Base-by-base conservation (phyloP, 2,329 filamentous ascomycete species). In the Fusarium tanahbumbuense region DNA sequence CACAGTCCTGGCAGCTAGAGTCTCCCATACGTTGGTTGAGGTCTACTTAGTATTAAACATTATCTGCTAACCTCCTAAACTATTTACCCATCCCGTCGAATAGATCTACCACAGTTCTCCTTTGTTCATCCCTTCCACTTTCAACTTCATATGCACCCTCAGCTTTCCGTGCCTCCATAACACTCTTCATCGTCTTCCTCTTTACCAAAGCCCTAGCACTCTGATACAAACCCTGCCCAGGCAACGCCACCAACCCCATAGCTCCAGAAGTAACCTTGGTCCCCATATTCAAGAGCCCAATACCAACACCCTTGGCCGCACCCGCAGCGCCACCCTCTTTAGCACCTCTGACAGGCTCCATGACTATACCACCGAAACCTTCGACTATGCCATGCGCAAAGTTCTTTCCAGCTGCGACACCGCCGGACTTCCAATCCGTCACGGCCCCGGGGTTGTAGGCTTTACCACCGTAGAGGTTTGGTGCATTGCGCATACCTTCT, bases 401-500 rank as follows among this genome's bases (percentile, higher is more conserved):
- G 5, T 67, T 68, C 44, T 71, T 70, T 0, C 67, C 67, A 0
- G 46, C 67, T 9, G 68, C 63, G 0, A 59, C 22, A 13, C 68
- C 28, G 0, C 67, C 67, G 1, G 67, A 70, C 0, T 70, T 70
- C 40, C 67, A 57, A 1, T 70, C 67, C 1, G 55, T 67, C 0
- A 70, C 67, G 0, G 57, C 57, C 0, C 67, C 67, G 1, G 60
- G 67, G 3, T 70, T 46, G 6, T 70, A 70, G 0, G 23, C 67
- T 18, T 60, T 20, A 1, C 67, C 30, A 4, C 68, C 68, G 22
- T 71, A 71, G 5, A 67, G 66, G 0, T 49, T 55, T 3, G 73
- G 73, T 0, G 70, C 68, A 1, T 70, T 63, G 3, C 69, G 67
- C 50, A 68, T 67, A 0, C 69, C 73, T 56, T 74, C 73, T 5